Evolutionary conservation across 768 basidiomycete genomes (phyloP), one percentile per base, ranked within the genome.

Genomic region (Symmetrospora coprosmae): DNA sequence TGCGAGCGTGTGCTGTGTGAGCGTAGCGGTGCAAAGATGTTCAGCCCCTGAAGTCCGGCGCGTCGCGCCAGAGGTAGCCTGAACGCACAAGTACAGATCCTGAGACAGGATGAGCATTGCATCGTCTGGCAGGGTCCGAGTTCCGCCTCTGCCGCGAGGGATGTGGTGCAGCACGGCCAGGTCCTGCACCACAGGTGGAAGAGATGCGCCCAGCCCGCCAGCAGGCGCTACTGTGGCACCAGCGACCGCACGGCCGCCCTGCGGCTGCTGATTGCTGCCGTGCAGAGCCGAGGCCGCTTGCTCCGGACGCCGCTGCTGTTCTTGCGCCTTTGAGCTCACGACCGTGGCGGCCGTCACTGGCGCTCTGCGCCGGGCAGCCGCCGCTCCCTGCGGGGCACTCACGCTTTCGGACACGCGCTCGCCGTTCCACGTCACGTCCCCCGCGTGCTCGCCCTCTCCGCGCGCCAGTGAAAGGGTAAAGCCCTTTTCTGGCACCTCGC

Each of bases 31-130:
- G 14, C 13, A 39, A 13, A 39, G 14, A 19, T 13, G 13, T 13
- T 39, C 14, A 13, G 38, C 38, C 38, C 13, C 19, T 13, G 38
- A 39, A 39, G 38, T 19, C 13, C 13, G 38, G 38, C n/a, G n/a
- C n/a, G n/a, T n/a, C n/a, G n/a, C n/a, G n/a, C n/a, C n/a, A n/a
- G n/a, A n/a, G n/a, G n/a, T n/a, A n/a, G n/a, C n/a, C n/a, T n/a
- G 19, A 13, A 39, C 51, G 37, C 38, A 53, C 51, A 67, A 67
- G 50, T 67, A 67, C 35, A 67, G 60, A 16, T 61, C 59, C 48
- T 59, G 40, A 17, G 59, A 60, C 21, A 67, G 33, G 47, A 67
- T 67, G 19, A 67, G 41, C 51, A 63, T 63, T 11, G 66, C 66
- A 49, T 67, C 58, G 25, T 64, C 63, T 25, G 63, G 63, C 9